Percentiles rank a stretch among this genome's conserved stretches.
Conservation (phyloP, 305 asterid species). For the Stenogyne calaminthoides region DNA sequence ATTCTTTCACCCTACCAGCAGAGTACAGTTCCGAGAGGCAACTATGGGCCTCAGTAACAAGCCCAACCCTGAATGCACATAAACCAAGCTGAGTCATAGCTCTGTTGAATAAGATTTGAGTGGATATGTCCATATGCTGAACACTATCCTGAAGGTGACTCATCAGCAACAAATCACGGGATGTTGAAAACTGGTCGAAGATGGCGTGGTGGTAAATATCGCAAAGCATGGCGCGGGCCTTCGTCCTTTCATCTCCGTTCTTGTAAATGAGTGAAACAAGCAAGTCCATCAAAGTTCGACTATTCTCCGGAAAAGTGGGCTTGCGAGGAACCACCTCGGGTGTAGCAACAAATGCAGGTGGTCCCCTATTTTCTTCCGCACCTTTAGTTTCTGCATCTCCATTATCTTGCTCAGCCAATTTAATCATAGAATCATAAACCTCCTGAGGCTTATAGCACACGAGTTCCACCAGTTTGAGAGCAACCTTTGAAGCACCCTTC, state of each 20-base stretch:
- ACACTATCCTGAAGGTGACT: constrained; percentile 96
- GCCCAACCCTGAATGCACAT: constrained; percentile 88
- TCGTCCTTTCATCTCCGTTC: constrained; percentile 75
- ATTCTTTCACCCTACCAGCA: constrained; percentile 95
- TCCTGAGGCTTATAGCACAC: constrained; percentile 92
- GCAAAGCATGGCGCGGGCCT: constrained; percentile 99
- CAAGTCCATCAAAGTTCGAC: constrained; percentile 71
- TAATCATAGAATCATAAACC: constrained; percentile 95
- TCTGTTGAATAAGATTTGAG: constrained; percentile 89
- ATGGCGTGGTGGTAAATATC: constrained; percentile 95
- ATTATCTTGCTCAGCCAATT: constrained; percentile 68
- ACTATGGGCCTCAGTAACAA: constrained; percentile 69
- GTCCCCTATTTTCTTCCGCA: constrained; percentile 62
- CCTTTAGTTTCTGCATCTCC: constrained; percentile 50
- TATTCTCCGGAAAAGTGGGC: constrained; percentile 78
- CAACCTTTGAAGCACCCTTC: constrained; percentile 93
- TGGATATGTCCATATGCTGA: constrained; percentile 97
- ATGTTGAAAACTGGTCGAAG: constrained; percentile 72
- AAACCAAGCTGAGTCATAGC: constrained; percentile 97
- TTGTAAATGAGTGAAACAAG: constrained; percentile 75
- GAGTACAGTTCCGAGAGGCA: constrained; percentile 92
- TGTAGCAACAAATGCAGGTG: constrained; percentile 60
- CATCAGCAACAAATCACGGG: constrained; percentile 92
- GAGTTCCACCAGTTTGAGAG: constrained; percentile 87
- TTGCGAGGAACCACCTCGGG: constrained; percentile 78